Evolutionary conservation across 768 basidiomycete genomes (phyloP), one percentile per base, ranked within the genome.

Genomic region (Trametes villosa): DNA sequence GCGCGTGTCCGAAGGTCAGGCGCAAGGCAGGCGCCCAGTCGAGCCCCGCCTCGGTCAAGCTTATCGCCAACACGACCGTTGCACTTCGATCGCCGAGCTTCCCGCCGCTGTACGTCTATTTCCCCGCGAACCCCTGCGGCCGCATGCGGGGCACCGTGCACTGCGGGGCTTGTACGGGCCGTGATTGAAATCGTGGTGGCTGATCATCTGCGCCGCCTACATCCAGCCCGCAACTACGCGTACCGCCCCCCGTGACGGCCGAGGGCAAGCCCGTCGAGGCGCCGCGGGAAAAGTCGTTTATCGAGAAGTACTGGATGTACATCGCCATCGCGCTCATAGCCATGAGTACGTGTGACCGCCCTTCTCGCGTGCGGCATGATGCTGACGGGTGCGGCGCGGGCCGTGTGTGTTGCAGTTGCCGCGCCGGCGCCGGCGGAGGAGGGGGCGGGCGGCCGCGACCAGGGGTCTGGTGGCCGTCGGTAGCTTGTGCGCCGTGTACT

Each of bases 261-360:
- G 79, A 88, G 68, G 92, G 92, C 46, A 82, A 85, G 67, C 82
- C 85, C 20, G 76, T 89, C 24, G 71, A 79, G 58, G 83, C 86
- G 0, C 71, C 77, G 33, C 81, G 82, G 0, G 92, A 96, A 69
- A 90, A 94, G 73, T 77, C 85, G 12, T 92, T 95, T 73, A 57
- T 94, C 41, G 89, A 92, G 68, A 95, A 94, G 71, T 96, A 96
- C 73, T 96, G 94, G 94, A 78, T 94, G 73, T 94, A 94, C 67
- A 82, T 92, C 36, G 76, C 81, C 41, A 79, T 85, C 3, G 72
- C 83, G 44, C 72, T 88, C 11, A 68, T 89, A 18, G 82, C 86
- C 44, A 88, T 91, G 69, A 73, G 87, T 82, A 49, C 33, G 53
- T 59, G 29, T 33, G 9, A 48, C 13, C 22, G 29, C n/a, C 44